Evolutionary conservation across 306 rosid species (phyloP), one percentile per base, ranked within the genome.

Genomic region (Inga laurina): DNA sequence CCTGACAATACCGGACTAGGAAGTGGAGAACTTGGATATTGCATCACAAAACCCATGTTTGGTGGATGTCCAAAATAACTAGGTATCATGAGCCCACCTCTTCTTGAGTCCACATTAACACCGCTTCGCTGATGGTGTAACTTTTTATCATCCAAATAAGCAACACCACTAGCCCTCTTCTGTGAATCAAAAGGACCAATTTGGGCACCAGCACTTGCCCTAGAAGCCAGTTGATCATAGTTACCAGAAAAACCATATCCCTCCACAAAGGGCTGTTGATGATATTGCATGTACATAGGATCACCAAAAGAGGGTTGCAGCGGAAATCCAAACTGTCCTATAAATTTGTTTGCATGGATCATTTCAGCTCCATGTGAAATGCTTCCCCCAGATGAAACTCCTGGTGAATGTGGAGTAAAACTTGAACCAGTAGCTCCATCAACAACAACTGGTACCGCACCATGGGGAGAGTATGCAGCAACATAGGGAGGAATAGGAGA

Each of bases 281-380:
- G 87, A 78, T 86, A 88, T 61, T 88, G 91, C 88, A 84, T 84
- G 84, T 84, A 86, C n/a, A 86, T 3, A 43, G 89, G 91, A 80
- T 88, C 91, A 49, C 80, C 83, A 86, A 79, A 84, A 76, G 91
- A 66, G 54, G 85, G 82, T 74, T 88, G 91, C 72, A 76, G 62
- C 14, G 89, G 86, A 82, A 16, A 88, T 84, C 89, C 86, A 79
- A 16, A 84, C 64, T 88, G 91, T 67, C 87, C 91, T 67, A 84
- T 75, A 66, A 79, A 86, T 82, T 88, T 88, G 85, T 78, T 84
- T 79, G 87, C 78, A 34, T 86, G 88, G 22, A 43, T 77, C 86
- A 84, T 73, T 75, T 88, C 91, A 84, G 89, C 85, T 72, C 89
- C 89, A 35, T 86, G 89, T 7, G 85, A 74, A 75, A 88, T 84